phyloP scores from a whole-genome alignment of 2,329 filamentous ascomycete species.

The Rutstroemia sp. region DNA sequence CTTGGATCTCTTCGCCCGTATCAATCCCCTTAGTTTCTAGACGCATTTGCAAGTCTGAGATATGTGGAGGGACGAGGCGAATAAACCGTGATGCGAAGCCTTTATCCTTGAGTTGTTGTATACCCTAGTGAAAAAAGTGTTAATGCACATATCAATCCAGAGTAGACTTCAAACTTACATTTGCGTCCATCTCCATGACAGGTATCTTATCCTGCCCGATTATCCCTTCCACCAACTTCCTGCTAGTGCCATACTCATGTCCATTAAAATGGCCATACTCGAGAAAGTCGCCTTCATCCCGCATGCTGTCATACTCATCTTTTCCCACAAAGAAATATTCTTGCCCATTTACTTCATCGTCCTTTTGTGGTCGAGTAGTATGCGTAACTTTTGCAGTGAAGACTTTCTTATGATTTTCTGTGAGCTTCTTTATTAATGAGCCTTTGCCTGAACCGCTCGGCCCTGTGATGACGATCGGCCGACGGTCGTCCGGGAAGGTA shows the following conservation, averaged over 20 bases:
- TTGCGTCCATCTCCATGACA: slow-evolving; percentile 43
- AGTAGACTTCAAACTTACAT: slow-evolving; percentile 35
- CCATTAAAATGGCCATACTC: slow-evolving; percentile 46
- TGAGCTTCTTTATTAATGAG: slow-evolving; percentile 53
- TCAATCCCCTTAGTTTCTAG: slow-evolving; percentile 37
- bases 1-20: slow-evolving; percentile 40
- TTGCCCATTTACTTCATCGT: slow-evolving; percentile 44
- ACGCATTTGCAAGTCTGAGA: slow-evolving; percentile 33
- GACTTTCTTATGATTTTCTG: slow-evolving; percentile 55
- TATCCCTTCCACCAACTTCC: slow-evolving; percentile 44
- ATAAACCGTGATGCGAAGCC: slow-evolving; percentile 48
- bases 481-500: slow-evolving; percentile 40
- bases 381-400: slow-evolving; percentile 54
- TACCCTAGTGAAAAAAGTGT: slow-evolving; percentile 35
- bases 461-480: slow-evolving; percentile 60
- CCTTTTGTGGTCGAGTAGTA: slow-evolving; percentile 43
- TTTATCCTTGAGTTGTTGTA: slow-evolving; percentile 50
- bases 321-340: slow-evolving; percentile 49
- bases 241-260: slow-evolving; percentile 48
- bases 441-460: slow-evolving; percentile 55
- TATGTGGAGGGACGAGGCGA: slow-evolving; percentile 40
- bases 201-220: slow-evolving; percentile 51
- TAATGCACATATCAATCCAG: background rate
- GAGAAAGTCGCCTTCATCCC: slow-evolving; percentile 52
- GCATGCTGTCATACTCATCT: slow-evolving; percentile 48